Conservation (phyloP, 495 filamentous ascomycete genomes). For the Bacidia rubella region DNA sequence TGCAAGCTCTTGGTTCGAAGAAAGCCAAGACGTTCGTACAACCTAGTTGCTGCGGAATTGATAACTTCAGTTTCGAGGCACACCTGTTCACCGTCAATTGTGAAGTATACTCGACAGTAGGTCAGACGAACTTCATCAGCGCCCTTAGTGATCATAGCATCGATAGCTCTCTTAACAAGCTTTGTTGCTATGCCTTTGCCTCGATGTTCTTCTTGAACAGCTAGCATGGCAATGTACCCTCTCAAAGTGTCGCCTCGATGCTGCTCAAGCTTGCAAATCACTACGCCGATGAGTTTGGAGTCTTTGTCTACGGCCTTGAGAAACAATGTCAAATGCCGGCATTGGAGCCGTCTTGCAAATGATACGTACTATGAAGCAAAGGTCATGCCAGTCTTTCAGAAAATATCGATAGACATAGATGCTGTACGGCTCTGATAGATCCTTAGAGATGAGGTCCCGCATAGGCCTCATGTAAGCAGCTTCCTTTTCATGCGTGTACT, state of each 20-base stretch:
- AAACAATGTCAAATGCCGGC: neutral
- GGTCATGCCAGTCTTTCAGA: constrained; percentile 91
- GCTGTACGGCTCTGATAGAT: constrained; percentile 96
- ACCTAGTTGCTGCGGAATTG: constrained; percentile 78
- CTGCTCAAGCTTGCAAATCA: constrained; percentile 90
- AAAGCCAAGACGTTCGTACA: constrained; percentile 92
- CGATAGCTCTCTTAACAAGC: constrained; percentile 79
- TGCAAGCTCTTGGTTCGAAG: constrained; percentile 85
- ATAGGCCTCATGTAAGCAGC: constrained; percentile 73
- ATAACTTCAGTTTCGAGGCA: constrained; percentile 95
- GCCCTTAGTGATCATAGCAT: constrained; percentile 69
- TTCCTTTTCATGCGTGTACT: constrained; percentile 70
- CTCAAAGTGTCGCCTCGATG: constrained; percentile 70
- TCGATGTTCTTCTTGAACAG: constrained; percentile 62
- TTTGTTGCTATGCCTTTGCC: constrained; percentile 84
- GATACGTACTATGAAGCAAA: constrained; percentile 71
- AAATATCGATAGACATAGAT: constrained; percentile 99
- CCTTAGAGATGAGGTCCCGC: constrained; percentile 85
- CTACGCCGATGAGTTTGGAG: constrained; percentile 59
- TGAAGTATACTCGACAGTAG: neutral
- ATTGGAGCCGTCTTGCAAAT: neutral
- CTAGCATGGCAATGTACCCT: constrained; percentile 98
- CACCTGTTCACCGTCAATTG: constrained; percentile 34
- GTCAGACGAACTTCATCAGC: constrained; percentile 63
- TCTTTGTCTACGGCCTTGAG: constrained; percentile 51